Conservation (phyloP, 208 protist genomes). For the Porcisia deanei region DNA sequence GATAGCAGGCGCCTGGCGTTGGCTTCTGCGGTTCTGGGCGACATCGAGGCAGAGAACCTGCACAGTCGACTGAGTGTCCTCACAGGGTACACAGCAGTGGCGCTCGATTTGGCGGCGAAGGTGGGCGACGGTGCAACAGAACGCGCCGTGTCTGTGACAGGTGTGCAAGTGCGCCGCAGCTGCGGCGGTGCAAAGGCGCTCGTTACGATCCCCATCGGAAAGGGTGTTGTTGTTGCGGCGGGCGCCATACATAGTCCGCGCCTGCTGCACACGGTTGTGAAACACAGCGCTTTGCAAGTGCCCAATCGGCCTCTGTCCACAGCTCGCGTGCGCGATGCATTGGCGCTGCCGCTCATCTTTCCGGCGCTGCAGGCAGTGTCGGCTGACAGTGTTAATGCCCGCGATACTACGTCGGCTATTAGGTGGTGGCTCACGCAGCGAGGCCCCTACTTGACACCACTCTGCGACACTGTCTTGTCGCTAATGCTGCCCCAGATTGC, state of each 20-base stretch:
- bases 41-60: conserved; percentile 13
- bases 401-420: conserved; percentile 26
- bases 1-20: conserved; percentile 59
- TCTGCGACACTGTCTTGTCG: conserved; percentile 55
- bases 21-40: conserved; percentile 28
- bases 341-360: conserved; percentile 68
- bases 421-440: conserved; percentile 52
- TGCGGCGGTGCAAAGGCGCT: conserved; percentile 3
- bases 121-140: not conserved
- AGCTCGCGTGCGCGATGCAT: conserved; percentile 46
- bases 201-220: conserved; percentile 11
- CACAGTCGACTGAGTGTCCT: conserved; percentile 31
- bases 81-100: conserved; percentile 25
- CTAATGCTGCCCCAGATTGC: conserved; percentile 43
- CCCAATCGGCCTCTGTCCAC: not conserved
- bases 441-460: conserved; percentile 47
- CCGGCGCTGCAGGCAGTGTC: conserved; percentile 39
- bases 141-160: not conserved
- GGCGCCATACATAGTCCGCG: conserved; percentile 54
- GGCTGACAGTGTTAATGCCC: conserved; percentile 47
- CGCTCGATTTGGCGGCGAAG: conserved; percentile 9
- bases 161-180: conserved; percentile 13
- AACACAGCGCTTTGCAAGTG: not conserved
- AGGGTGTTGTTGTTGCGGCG: conserved; percentile 58
- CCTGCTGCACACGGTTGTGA: conserved; percentile 32